Base-by-base conservation (phyloP, 108 stramenopile genomes). In the Skeletonema marinoi region DNA sequence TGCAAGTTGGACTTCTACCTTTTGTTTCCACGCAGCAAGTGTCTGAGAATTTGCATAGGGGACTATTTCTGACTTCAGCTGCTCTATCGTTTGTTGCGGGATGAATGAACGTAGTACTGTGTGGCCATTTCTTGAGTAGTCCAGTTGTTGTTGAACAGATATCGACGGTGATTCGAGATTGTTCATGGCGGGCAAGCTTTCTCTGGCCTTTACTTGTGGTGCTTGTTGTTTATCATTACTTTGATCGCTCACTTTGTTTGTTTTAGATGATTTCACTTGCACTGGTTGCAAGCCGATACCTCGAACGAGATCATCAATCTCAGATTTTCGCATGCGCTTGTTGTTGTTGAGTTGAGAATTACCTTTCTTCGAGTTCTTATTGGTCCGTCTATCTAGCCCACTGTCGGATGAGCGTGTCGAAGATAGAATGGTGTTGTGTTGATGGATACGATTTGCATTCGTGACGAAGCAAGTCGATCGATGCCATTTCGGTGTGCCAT, bases 121-220 rank as follows among this genome's bases (percentile, higher is more conserved):
- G 74, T 92, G 91, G n/a, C 94, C 94, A 44, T 93, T 87, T 7
- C 92, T 83, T 33, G 90, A 63, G 65, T 93, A 95, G 13, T 85
- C 66, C 16, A 95, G 78, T 61, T 93, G 93, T 3, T 76, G 78
- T 56, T 74, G 64, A 21, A 88, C 65, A 11, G 87, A 68, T 68
- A 89, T 79, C 29, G 14, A 25, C n/a, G 30, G 21, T 17, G 65
- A 6, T 29, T 38, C 19, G n/a, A 64, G 25, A 29, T 51, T 50
- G 66, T 2, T 41, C 17, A n/a, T 8, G 11, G 6, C 13, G 0
- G 30, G 16, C 8, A 33, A 46, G 5, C 1, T 31, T 8, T 17
- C 29, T 42, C 29, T 33, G 25, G 6, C 46, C 65, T 71, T 59
- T 33, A 29, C 41, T 44, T 25, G 46, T 46, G 66, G 59, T 41